Base-by-base conservation (phyloP, 345 rosid genomes). In the Geranium brycei region DNA sequence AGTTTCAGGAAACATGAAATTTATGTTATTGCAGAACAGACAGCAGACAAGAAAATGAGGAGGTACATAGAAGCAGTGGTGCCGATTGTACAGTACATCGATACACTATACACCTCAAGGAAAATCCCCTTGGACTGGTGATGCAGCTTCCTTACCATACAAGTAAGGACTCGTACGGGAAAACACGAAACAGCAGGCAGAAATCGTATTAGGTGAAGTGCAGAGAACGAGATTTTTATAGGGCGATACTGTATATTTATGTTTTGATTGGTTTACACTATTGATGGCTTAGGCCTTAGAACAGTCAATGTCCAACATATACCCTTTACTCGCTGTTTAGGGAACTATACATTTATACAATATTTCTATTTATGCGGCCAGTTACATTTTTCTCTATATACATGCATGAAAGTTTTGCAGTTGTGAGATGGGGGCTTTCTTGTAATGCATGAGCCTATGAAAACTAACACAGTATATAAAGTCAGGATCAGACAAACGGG, bases 11-110 rank as follows among this genome's bases (percentile, higher is more conserved):
- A n/a, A n/a, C n/a, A n/a, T n/a, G n/a, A n/a, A n/a, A n/a, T n/a
- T n/a, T n/a, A n/a, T 57, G 11, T 57, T 57, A 30, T 64, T 69
- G 75, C 82, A 85, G 96, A 80, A 69, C 69, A 81, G 38, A 72
- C 97, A 8, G 97, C 90, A 17, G 81, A 81, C 75, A 87, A 85
- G 82, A 88, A 80, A 60, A 87, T 91, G 97, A 78, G 66, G 64
- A 85, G 83, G 80, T 91, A 79, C 66, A 85, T 88, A 66, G 57
- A 79, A 17, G 90, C 90, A 19, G 79, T 88, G 1, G 70, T 69
- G 47, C 88, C 95, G 0, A 80, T 88, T 13, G 82, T 84, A 58
- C 76, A 78, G 19, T 83, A 87, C 81, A 87, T 88, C 55, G 97
- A 91, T 58, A 71, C 72, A 58, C 96, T 88, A 75, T 87, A 77